Base-by-base conservation (phyloP, 306 rosid genomes). In the Trifolium dubium region DNA sequence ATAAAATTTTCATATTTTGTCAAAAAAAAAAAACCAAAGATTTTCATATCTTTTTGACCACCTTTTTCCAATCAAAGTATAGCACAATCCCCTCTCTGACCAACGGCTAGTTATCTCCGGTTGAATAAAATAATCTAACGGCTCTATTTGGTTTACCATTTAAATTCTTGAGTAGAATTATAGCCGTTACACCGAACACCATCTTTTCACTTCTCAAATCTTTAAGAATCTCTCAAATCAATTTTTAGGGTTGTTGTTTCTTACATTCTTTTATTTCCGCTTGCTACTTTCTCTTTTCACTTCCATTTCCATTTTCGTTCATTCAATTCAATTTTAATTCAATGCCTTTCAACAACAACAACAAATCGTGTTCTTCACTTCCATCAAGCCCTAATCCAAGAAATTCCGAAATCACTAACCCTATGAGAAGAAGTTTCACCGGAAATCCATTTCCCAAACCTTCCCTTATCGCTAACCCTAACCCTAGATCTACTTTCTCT, bases 391-490 rank as follows among this genome's bases (percentile, higher is more conserved):
- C 87, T 15, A 87, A 32, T 81, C 43, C 87, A 15, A 82, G 96
- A 89, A 90, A 59, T 73, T 90, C 93, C 0, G 98, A 92, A 76
- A 68, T 76, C 43, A 64, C 58, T 29, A 80, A 89, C 60, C 83
- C 95, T 18, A 37, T 87, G 61, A 74, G 93, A 62, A 86, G 88
- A 69, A 92, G 97, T 85, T 86, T 92, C 86, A 65, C 78, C 3
- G 97, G 95, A 23, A 92, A 83, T 75, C 91, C 95, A 1, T 90
- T 90, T 46, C 1, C 81, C 35, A 92, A 87, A 66, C 95, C 95
- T 32, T 86, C 96, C 1, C 46, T 86, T 9, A 31, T 72, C 17
- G 35, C 85, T 10, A 85, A 59, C 67, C 83, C 85, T 10, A 85
- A 59, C 67, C 83, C 86, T 8, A 85, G 88, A 67, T 71, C 84